Evolutionary conservation across 805 yeast species (phyloP).

Genomic region (Nakazawaea peltata): DNA sequence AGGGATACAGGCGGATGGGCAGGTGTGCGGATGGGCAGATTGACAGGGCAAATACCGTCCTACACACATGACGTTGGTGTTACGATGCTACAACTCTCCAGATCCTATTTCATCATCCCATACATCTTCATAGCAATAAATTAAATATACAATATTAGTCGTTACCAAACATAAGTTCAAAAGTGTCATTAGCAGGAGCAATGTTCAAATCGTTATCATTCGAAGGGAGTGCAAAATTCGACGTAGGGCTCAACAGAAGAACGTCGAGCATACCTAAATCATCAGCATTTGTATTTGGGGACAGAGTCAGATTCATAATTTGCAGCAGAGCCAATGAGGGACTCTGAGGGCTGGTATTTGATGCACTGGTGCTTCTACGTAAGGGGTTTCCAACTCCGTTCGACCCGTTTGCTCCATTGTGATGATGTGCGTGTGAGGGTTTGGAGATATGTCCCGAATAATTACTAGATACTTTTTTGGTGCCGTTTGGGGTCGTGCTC

Average conservation of each 20-base stretch:
- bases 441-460: slow-evolving; percentile 9
- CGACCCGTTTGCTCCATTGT: too few species aligned
- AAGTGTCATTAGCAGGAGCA: neutral
- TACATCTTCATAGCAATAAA: too few species aligned
- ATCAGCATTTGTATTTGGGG: slow-evolving; percentile 4
- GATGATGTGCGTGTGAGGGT: slow-evolving; percentile 8
- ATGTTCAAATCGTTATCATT: neutral
- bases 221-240: neutral
- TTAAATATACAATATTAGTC: too few species aligned
- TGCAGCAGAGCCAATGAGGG: too few species aligned
- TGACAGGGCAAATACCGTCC: too few species aligned
- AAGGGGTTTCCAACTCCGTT: slow-evolving; percentile 2
- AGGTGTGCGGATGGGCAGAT: too few species aligned
- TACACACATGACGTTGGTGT: too few species aligned
- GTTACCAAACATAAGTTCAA: neutral
- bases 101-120: too few species aligned
- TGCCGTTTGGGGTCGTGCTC: slow-evolving; percentile 4
- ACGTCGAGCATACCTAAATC: slow-evolving; percentile 9
- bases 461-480: slow-evolving; percentile 3
- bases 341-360: slow-evolving; percentile 2
- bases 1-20: too few species aligned
- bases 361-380: slow-evolving; percentile 2
- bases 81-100: too few species aligned
- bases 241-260: slow-evolving; percentile 7
- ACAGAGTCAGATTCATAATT: too few species aligned